Percentiles rank a stretch among this genome's conserved stretches.
phyloP scores from a whole-genome alignment of 2,329 filamentous ascomycete genomes.

The Aureobasidium pullulans region DNA sequence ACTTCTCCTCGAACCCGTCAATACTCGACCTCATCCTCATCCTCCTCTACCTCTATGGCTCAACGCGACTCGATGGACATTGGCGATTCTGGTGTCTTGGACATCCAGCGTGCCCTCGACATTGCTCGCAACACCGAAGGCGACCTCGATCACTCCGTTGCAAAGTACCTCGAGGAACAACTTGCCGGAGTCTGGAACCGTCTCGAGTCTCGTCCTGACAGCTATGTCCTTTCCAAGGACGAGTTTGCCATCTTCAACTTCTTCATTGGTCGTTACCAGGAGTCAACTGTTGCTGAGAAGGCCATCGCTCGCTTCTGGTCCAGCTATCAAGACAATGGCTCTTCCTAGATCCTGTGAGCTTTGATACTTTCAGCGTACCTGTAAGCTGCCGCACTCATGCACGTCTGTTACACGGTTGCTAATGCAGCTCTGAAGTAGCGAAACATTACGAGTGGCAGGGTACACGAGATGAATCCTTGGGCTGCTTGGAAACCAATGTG shows the following conservation, averaged over 20 bases:
- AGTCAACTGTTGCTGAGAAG: slow-evolving; percentile 41
- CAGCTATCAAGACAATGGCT: slow-evolving; percentile 28
- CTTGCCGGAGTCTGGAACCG: slow-evolving; percentile 60
- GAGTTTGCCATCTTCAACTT: slow-evolving; percentile 87
- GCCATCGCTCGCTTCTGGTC: slow-evolving; percentile 54
- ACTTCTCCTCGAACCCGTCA: slow-evolving; percentile 7
- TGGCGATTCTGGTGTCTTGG: slow-evolving; percentile 33
- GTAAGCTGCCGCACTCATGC: not conserved
- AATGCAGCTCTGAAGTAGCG: not conserved
- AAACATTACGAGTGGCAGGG: not conserved
- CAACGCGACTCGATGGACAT: slow-evolving; percentile 16
- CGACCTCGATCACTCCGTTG: slow-evolving; percentile 57
- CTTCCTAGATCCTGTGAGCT: not conserved
- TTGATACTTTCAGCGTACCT: not conserved
- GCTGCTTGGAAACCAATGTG: not conserved
- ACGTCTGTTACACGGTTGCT: not conserved
- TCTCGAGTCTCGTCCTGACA: slow-evolving; percentile 55
- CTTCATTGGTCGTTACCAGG: slow-evolving; percentile 60
- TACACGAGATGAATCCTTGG: not conserved
- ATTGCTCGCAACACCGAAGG: slow-evolving; percentile 67
- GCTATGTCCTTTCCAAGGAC: slow-evolving; percentile 67
- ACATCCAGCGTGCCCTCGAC: slow-evolving; percentile 62
- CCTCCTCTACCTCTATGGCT: slow-evolving; percentile 14
- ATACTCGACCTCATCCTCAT: slow-evolving; percentile 13
- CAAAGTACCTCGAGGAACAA: slow-evolving; percentile 57